Base-by-base conservation (phyloP, 345 rosid genomes). In the Moricandia moricandioides region DNA sequence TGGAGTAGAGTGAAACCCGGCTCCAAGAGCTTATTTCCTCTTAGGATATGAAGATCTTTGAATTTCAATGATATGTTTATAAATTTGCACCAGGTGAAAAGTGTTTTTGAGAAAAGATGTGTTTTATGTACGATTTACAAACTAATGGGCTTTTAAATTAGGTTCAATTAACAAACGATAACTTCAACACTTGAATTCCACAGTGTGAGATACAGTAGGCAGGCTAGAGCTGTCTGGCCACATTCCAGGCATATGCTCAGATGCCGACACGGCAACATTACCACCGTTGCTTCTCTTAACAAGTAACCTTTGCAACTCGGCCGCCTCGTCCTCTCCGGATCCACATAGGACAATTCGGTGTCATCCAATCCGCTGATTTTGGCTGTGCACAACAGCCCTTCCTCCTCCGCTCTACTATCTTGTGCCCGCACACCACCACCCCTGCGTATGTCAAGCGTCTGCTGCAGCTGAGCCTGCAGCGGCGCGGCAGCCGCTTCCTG, bases 181-280 rank as follows among this genome's bases (percentile, higher is more conserved):
- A 89, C 88, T 67, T 91, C 93, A 26, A 91, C 92, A 71, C 96
- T 8, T n/a, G 93, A 88, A 40, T 75, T 85, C 76, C 87, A 82
- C 49, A 78, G 54, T 63, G 70, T 78, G 56, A 81, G 85, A 88
- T 97, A 93, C 21, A 91, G 67, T 26, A 93, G 98, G 86, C 97
- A 93, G 6, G 83, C 82, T 13, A 77, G 75, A n/a, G 82, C 87
- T 77, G 77, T 76, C 21, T 76, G 83, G 83, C 91, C 89, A 69
- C 98, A 89, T 62, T 67, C 87, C 78, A 84, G 78, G 79, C 98
- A 93, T 10, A 91, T 70, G 60, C 93, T 82, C 5, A 93, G 78
- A 82, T 91, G 98, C 75, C 93, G 85, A 82, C 98, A 93, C 75
- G 97, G 97, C 81, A 93, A 62, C 79, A 89, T 65, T 29, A 90